Base-by-base conservation (phyloP, 2,329 filamentous ascomycete species). In the Atkinsonella hypoxylon region DNA sequence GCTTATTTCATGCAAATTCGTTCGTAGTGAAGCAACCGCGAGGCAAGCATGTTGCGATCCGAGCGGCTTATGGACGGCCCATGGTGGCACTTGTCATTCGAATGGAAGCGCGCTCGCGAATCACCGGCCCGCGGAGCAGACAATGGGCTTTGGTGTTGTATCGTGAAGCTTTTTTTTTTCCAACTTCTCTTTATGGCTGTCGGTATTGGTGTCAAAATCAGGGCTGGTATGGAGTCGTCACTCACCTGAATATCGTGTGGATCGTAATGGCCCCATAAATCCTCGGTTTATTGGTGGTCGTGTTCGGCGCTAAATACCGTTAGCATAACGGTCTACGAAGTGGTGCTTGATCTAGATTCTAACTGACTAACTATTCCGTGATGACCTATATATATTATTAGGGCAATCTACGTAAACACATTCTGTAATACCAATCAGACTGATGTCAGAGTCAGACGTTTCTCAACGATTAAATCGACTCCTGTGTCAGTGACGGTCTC, bases 21-120 rank as follows among this genome's bases (percentile, higher is more conserved):
- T 45, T 45, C 12, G 26, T 36, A 26, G 31, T 30, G 40, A 39
- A 30, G 41, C 34, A 45, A 50, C 34, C 31, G 20, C 20, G 34
- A 20, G 6, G 48, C 42, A 31, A 31, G 38, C 48, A 50, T 45
- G 48, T 32, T 50, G 48, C 48, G 41, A 22, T 34, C 15, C 48
- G 18, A 22, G 12, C 18, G 41, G 34, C 41, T 45, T 39, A 45
- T 22, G 41, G 34, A 11, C 18, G 20, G 34, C 41, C 42, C 41
- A 50, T 41, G 34, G 13, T 10, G 18, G n/a, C 34, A 40, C 34
- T 30, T 15, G 36, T 39, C 13, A 20, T 39, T 32, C 7, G 42
- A 45, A 32, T 12, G 17, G 34, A 40, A 44, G 39, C 18, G 20
- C 40, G 26, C 11, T 18, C 22, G 32, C 34, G 26, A 41, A 40